These are phyloP conservation scores for Ascochyta pisi DNA, from an alignment of 2,329 filamentous ascomycete genomes.

Conservation along the genomic window DNA sequence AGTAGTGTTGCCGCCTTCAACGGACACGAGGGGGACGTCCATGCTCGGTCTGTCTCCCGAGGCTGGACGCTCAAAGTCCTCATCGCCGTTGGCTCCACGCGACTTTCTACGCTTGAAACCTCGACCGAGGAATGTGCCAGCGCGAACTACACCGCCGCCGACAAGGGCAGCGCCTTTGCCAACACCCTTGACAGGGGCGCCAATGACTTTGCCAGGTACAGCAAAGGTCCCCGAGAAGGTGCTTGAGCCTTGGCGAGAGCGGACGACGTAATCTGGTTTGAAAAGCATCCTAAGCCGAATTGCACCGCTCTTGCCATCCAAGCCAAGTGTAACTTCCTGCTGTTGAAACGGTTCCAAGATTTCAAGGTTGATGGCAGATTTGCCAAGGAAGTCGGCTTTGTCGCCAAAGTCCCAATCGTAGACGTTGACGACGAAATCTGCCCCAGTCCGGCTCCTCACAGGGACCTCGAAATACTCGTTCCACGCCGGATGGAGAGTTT, in stretches of 20 bases:
- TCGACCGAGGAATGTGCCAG: slow-evolving; percentile 87
- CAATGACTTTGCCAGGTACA: slow-evolving; percentile 86
- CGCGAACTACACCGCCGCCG: slow-evolving; percentile 83
- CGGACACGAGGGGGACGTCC: slow-evolving; percentile 41
- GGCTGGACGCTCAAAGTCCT: slow-evolving; percentile 51
- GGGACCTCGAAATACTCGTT: slow-evolving; percentile 93
- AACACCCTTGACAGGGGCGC: slow-evolving; percentile 92
- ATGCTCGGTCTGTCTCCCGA: slow-evolving; percentile 50
- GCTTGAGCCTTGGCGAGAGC: slow-evolving; percentile 85
- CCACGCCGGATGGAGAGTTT: slow-evolving; percentile 93
- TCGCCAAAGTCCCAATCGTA: slow-evolving; percentile 98
- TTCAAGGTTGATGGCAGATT: slow-evolving; percentile 75
- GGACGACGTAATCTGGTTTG: slow-evolving; percentile 88
- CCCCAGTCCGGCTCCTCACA: slow-evolving; percentile 81
- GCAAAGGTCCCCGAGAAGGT: slow-evolving; percentile 93
- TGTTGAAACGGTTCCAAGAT: slow-evolving; percentile 84
- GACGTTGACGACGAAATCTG: slow-evolving; percentile 82
- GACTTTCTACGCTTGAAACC: slow-evolving; percentile 78
- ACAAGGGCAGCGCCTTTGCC: slow-evolving; percentile 76
- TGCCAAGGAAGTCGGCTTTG: slow-evolving; percentile 89
- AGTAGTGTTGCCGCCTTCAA: slow-evolving; percentile 33
- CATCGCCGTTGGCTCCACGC: slow-evolving; percentile 51
- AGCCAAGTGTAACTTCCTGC: slow-evolving; percentile 73
- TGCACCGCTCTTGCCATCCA: slow-evolving; percentile 89
- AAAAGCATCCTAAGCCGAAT: slow-evolving; percentile 87